phyloP scores from a whole-genome alignment of 441 rosid genomes.

The Theobroma grandiflorum region DNA sequence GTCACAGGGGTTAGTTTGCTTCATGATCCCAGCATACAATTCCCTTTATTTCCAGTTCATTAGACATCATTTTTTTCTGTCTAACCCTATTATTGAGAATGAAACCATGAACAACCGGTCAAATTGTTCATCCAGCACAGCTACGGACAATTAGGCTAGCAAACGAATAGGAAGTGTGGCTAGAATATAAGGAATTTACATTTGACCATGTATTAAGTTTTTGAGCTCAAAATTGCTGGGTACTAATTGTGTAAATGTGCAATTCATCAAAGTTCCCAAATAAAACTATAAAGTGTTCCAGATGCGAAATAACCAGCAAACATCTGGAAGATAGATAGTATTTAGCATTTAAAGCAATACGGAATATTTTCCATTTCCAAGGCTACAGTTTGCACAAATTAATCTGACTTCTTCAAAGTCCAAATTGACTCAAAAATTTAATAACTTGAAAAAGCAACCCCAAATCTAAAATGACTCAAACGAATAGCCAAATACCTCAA shows the following conservation, averaged over 20 bases:
- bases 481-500: background rate
- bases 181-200: conserved; percentile 3
- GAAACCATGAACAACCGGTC: background rate
- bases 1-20: background rate
- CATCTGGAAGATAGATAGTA: background rate
- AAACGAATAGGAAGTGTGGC: background rate
- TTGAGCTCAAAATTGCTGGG: background rate
- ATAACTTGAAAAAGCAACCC: background rate
- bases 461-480: background rate
- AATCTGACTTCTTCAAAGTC: background rate
- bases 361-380: background rate
- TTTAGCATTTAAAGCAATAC: background rate
- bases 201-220: background rate
- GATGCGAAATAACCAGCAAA: background rate
- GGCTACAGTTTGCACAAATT: background rate
- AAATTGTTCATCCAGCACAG: background rate
- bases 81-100: background rate
- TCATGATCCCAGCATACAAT: background rate
- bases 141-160: background rate
- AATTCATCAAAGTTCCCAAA: background rate
- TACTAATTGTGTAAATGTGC: background rate
- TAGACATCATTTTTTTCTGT: background rate
- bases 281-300: background rate
- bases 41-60: background rate
- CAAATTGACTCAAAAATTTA: background rate